A percentile compares a stretch with the other conserved stretches of the same genome.
Conservation (phyloP, 106 monocot genomes). For the Narthecium ossifragum region DNA sequence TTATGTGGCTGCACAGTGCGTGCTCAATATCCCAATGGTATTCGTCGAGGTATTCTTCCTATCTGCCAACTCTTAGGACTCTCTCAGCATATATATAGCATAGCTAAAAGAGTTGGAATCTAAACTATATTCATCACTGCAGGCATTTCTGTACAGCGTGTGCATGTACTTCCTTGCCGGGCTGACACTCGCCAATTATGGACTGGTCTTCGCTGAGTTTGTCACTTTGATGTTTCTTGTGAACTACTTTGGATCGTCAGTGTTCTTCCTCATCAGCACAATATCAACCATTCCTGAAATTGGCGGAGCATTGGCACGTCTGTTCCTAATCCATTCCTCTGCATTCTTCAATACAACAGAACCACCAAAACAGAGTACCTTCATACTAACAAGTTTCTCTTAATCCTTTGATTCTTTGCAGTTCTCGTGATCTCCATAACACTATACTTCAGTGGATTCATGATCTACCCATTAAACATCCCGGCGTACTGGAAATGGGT, state of each 20-base stretch:
- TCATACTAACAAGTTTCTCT: too few relatives aligned
- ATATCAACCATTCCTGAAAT: slow-evolving; percentile 7
- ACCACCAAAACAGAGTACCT: not conserved
- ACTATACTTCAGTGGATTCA: slow-evolving; percentile 12
- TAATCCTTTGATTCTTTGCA: not conserved
- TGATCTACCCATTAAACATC: slow-evolving; percentile 17
- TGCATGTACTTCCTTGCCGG: slow-evolving; percentile 4
- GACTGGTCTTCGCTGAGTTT: not conserved
- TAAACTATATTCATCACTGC: not conserved
- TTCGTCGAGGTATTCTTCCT: slow-evolving; percentile 3
- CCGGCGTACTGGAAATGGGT: slow-evolving; percentile 16
- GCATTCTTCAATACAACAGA: too few relatives aligned
- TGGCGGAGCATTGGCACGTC: not conserved
- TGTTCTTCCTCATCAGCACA: slow-evolving; percentile 7
- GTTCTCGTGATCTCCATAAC: slow-evolving; percentile 6
- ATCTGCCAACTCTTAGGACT: not conserved
- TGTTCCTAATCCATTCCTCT: not conserved
- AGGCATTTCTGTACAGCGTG: not conserved
- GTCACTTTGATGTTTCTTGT: slow-evolving; percentile 7
- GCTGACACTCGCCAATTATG: not conserved
- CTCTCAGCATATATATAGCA: too few relatives aligned
- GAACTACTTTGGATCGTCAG: slow-evolving; percentile 5
- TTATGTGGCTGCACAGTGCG: not conserved
- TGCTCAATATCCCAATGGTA: slow-evolving; percentile 6
- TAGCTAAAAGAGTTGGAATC: not conserved